Percentiles rank a stretch among this genome's conserved stretches.
Evolutionary conservation across 1,139 yeast genomes (phyloP).

Genomic region (Kodamaea sp.): DNA sequence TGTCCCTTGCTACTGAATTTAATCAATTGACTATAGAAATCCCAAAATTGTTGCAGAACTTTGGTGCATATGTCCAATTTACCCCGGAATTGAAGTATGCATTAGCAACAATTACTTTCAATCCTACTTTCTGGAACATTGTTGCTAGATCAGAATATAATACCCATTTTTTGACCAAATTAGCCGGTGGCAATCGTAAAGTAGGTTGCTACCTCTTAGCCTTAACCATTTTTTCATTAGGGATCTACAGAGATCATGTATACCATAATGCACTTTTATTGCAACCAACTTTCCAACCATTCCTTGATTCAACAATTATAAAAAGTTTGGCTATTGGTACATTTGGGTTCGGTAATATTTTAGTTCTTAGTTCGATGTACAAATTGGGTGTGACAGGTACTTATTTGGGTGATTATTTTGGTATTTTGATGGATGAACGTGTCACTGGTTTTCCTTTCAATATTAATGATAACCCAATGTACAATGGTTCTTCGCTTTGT

Average conservation of each 20-base stretch:
- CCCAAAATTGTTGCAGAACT: conserved; percentile 15
- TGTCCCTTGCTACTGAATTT: conserved; percentile 10
- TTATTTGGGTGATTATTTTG: conserved; percentile 94
- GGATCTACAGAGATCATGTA: conserved; percentile 74
- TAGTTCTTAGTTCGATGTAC: conserved; percentile 85
- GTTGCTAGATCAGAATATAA: conserved; percentile 85
- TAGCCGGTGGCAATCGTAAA: conserved; percentile 63
- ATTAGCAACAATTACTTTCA: conserved; percentile 68
- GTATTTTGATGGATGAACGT: conserved; percentile 84
- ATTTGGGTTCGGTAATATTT: conserved; percentile 69
- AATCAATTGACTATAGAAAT: conserved; percentile 9
- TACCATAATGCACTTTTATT: conserved; percentile 56
- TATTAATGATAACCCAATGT: conserved; percentile 91
- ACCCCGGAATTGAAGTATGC: conserved; percentile 34
- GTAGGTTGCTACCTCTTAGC: conserved; percentile 86
- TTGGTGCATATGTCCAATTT: conserved; percentile 22
- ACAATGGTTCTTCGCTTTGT: conserved; percentile 84
- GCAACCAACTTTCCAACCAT: conserved; percentile 55
- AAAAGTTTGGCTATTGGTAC: conserved; percentile 31
- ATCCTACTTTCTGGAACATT: conserved; percentile 93
- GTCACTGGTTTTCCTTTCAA: conserved; percentile 96
- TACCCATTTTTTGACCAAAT: conserved; percentile 67
- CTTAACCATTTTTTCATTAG: conserved; percentile 73
- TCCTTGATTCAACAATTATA: conserved; percentile 34
- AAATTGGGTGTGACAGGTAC: conserved; percentile 96